These are phyloP conservation scores for Monilinia polystroma DNA, from an alignment of 2,329 filamentous ascomycete species.

Conservation along the genomic window DNA sequence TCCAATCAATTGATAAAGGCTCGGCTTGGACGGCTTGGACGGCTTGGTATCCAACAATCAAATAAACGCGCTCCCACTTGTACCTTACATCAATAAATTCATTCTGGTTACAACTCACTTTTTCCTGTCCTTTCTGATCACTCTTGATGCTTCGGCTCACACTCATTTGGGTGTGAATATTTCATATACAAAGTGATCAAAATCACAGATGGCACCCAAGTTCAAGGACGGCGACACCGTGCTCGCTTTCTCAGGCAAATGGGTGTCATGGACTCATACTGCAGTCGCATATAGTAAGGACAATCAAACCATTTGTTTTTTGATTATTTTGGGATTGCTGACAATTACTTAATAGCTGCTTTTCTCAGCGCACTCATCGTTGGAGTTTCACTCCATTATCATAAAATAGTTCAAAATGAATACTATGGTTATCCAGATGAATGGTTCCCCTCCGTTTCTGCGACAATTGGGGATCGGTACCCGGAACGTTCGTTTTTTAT, in stretches of 20 bases:
- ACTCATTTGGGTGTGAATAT: slow-evolving; percentile 38
- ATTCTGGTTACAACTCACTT: slow-evolving; percentile 4
- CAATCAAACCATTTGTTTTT: background rate
- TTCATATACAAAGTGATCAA: slow-evolving; percentile 20
- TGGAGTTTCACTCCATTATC: slow-evolving; percentile 80
- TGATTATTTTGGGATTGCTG: slow-evolving; percentile 23
- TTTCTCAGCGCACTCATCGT: slow-evolving; percentile 85
- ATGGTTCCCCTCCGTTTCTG: slow-evolving; percentile 95
- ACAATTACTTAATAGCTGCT: slow-evolving; percentile 54
- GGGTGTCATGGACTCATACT: slow-evolving; percentile 89
- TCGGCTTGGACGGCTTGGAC: background rate
- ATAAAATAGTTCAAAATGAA: slow-evolving; percentile 97
- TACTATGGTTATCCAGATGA: slow-evolving; percentile 91
- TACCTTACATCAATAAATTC: slow-evolving; percentile 16
- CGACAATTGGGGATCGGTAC: slow-evolving; percentile 95
- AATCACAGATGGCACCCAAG: slow-evolving; percentile 46
- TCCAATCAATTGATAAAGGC: background rate
- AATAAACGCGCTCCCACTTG: slow-evolving; percentile 5
- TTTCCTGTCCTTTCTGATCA: slow-evolving; percentile 21
- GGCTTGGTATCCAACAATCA: background rate
- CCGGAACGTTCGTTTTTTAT: slow-evolving; percentile 96
- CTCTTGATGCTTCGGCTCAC: slow-evolving; percentile 34
- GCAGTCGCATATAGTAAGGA: slow-evolving; percentile 71
- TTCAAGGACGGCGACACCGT: slow-evolving; percentile 65
- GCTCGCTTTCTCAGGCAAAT: slow-evolving; percentile 75